Conservation (phyloP, 1,284 basidiomycete species). For the Ceratobasidium sp. region DNA sequence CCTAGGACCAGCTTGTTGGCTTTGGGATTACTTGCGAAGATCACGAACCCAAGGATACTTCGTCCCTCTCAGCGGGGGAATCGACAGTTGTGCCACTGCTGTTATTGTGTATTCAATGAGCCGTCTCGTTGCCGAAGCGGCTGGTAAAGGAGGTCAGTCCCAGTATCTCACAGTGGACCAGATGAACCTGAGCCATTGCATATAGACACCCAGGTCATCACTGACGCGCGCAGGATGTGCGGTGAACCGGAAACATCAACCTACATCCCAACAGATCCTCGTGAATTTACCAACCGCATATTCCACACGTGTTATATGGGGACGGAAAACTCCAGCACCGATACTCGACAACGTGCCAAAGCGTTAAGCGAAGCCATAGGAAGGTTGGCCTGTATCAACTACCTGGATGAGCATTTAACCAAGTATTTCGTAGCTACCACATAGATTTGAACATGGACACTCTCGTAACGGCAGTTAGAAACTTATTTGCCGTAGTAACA, state of each 20-base stretch:
- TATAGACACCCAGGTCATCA: constrained; percentile 83
- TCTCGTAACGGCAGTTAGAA: constrained; percentile 80
- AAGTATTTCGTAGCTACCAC: constrained; percentile 72
- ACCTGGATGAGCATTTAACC: neutral
- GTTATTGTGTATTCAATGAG: constrained; percentile 98
- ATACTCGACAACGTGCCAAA: constrained; percentile 86
- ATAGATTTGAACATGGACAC: constrained; percentile 96
- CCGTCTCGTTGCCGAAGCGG: constrained; percentile 80
- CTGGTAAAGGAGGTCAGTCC: constrained; percentile 67
- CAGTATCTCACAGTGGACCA: constrained; percentile 27
- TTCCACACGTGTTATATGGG: constrained; percentile 99
- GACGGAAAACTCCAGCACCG: constrained; percentile 89
- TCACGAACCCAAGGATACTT: constrained; percentile 96
- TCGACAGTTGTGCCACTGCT: constrained; percentile 95
- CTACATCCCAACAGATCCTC: constrained; percentile 84
- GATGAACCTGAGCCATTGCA: constrained; percentile 19
- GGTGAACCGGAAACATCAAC: constrained; percentile 79
- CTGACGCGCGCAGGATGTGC: constrained; percentile 85
- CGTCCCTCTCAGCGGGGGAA: constrained; percentile 94
- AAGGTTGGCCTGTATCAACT: constrained; percentile 58
- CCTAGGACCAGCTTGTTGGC: constrained; percentile 96
- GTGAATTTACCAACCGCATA: constrained; percentile 82
- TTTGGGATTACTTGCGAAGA: constrained; percentile 97
- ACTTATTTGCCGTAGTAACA: constrained; percentile 84
- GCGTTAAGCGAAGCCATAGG: constrained; percentile 87